These are phyloP conservation scores for Plectranthus barbatus DNA, from an alignment of 257 asterid species.

Conservation along the genomic window DNA sequence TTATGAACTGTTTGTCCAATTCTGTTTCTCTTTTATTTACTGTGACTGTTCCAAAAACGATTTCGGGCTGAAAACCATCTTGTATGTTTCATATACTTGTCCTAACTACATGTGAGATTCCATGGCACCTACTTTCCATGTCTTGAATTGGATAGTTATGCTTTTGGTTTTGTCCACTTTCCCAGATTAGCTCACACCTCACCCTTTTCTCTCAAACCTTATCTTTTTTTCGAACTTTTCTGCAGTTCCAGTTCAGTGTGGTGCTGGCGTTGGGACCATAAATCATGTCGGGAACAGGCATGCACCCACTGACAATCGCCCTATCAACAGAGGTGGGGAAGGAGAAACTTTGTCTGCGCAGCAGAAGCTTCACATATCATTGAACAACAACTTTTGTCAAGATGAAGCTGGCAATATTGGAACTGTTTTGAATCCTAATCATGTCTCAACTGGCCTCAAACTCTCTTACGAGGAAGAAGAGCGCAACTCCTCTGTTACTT, in stretches of 20 bases:
- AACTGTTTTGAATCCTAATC: constrained; percentile 40
- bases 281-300: constrained; percentile 30
- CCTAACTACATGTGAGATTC: background rate
- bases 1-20: background rate
- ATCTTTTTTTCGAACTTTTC: background rate
- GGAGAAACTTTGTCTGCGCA: constrained; percentile 32
- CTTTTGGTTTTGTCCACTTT: constrained; percentile 6
- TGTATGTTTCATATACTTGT: background rate
- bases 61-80: background rate
- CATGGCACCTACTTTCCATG: background rate
- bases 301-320: constrained; percentile 22
- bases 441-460: constrained; percentile 60
- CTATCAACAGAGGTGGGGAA: constrained; percentile 35
- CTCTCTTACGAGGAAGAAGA: constrained; percentile 60
- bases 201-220: background rate
- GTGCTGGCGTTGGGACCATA: constrained; percentile 30
- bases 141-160: background rate
- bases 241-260: constrained; percentile 44
- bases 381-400: constrained; percentile 34
- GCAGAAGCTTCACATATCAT: constrained; percentile 45
- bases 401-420: constrained; percentile 33
- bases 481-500: constrained; percentile 36
- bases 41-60: background rate
- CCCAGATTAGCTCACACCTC: background rate
- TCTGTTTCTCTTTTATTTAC: background rate